phyloP scores from a whole-genome alignment of 257 asterid species.

The Leonotis leonurus region DNA sequence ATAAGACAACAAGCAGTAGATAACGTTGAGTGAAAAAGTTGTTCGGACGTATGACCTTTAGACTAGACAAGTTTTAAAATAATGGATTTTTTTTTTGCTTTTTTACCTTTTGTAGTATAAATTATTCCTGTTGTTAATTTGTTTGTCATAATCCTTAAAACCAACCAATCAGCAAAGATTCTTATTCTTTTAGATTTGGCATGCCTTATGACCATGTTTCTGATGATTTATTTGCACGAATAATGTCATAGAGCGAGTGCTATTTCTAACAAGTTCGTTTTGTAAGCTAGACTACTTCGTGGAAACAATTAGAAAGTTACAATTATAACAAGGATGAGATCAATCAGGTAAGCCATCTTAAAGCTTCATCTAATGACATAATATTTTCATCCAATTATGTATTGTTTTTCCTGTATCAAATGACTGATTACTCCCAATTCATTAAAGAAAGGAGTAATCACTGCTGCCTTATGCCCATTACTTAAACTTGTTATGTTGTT shows the following conservation, averaged over 20 bases:
- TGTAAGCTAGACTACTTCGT: conserved; percentile 44
- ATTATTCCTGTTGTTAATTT: neutral
- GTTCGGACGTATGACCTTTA: too few species aligned
- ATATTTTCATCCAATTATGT: neutral
- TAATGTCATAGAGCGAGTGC: neutral
- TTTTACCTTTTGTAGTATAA: neutral
- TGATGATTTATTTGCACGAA: neutral
- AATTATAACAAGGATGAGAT: conserved; percentile 84
- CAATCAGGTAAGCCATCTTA: conserved; percentile 57
- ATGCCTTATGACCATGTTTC: neutral
- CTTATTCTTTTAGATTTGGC: neutral
- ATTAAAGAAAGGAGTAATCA: neutral
- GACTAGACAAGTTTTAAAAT: too few species aligned
- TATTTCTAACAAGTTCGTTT: conserved; percentile 15
- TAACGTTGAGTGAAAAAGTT: too few species aligned
- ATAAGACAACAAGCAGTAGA: too few species aligned
- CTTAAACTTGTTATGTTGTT: conserved; percentile 1
- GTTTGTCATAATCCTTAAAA: neutral
- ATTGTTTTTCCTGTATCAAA: neutral
- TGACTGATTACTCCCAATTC: neutral
- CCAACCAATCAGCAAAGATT: neutral
- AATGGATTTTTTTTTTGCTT: neutral
- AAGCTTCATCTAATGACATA: neutral
- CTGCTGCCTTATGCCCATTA: neutral
- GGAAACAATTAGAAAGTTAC: conserved; percentile 62